phyloP scores from a whole-genome alignment of 2,329 filamentous ascomycete genomes.

The Colletotrichum kahawae region DNA sequence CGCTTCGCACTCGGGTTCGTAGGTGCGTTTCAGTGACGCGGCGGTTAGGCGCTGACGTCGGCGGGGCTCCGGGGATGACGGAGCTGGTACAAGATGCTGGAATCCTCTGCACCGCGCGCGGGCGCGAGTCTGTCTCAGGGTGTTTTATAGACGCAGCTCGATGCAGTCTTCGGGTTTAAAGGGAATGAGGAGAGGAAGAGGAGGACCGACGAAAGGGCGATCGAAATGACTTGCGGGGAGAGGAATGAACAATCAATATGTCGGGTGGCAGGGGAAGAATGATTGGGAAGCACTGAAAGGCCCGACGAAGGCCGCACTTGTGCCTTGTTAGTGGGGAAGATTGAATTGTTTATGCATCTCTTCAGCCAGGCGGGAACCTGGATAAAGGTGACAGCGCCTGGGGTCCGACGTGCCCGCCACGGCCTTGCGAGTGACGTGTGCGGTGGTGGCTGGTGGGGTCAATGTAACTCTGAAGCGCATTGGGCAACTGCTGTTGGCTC shows the following conservation, averaged over 20 bases:
- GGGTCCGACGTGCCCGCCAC: slow-evolving; percentile 8
- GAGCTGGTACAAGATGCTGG: neutral
- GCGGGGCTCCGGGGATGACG: slow-evolving; percentile 14
- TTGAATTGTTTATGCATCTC: slow-evolving; percentile 21
- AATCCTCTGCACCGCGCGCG: neutral
- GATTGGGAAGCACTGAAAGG: neutral
- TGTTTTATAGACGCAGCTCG: neutral
- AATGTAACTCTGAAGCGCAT: neutral
- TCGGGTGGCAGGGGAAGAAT: slow-evolving; percentile 1
- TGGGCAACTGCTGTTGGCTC: neutral
- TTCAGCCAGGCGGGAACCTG: slow-evolving; percentile 19
- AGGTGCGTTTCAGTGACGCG: slow-evolving; percentile 16
- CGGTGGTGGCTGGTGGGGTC: slow-evolving; percentile 22
- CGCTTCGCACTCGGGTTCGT: slow-evolving; percentile 3
- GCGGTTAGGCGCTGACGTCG: slow-evolving; percentile 21
- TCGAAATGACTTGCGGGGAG: neutral
- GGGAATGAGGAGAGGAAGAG: neutral
- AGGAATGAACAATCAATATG: neutral
- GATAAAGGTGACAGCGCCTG: slow-evolving; percentile 15
- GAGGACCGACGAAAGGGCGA: neutral
- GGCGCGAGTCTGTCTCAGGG: neutral
- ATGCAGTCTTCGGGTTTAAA: neutral
- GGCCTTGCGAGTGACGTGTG: slow-evolving; percentile 23
- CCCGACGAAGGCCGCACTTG: neutral
- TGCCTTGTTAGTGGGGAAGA: slow-evolving; percentile 16